Conservation (phyloP, 805 yeast genomes). For the Candida patagonica region DNA sequence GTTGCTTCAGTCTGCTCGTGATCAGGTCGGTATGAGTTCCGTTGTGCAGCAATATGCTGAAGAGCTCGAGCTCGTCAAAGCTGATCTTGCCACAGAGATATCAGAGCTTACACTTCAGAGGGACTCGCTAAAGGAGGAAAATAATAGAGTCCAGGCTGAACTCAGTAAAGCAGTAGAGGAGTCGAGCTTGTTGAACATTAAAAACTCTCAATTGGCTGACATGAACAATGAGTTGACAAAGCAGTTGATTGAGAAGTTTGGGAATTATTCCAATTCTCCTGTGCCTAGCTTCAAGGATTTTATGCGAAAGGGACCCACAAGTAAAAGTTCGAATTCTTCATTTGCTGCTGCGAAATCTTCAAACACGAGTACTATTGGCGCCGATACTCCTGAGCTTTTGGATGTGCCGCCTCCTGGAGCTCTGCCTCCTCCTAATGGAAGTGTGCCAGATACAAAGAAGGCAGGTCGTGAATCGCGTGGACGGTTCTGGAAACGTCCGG, state of each 20-base stretch:
- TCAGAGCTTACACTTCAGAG: constrained; percentile 23
- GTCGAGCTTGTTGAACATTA: constrained; percentile 22
- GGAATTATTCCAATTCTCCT: constrained; percentile 5
- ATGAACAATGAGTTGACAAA: constrained; percentile 29
- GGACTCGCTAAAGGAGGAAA: constrained; percentile 20
- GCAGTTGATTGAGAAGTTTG: constrained; percentile 28
- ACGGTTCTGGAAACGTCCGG: constrained; percentile 29
- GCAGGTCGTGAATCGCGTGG: constrained; percentile 16
- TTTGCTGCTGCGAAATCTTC: neutral
- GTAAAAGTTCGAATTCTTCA: neutral
- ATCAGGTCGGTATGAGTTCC: constrained; percentile 31
- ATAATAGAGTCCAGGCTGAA: constrained; percentile 16
- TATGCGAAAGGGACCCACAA: neutral
- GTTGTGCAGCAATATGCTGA: constrained; percentile 31
- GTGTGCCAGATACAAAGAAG: constrained; percentile 17
- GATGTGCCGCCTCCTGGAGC: constrained; percentile 21
- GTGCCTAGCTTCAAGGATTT: constrained; percentile 1
- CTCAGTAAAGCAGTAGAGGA: constrained; percentile 19
- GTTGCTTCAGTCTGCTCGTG: constrained; percentile 24
- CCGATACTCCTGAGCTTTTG: neutral
- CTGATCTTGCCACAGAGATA: constrained; percentile 39
- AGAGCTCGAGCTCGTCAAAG: constrained; percentile 40
- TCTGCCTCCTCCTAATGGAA: constrained; percentile 21
- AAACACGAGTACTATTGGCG: neutral
- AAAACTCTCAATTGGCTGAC: constrained; percentile 30